phyloP scores from a whole-genome alignment of 164 flowering plant genomes.

The Protea cynaroides region DNA sequence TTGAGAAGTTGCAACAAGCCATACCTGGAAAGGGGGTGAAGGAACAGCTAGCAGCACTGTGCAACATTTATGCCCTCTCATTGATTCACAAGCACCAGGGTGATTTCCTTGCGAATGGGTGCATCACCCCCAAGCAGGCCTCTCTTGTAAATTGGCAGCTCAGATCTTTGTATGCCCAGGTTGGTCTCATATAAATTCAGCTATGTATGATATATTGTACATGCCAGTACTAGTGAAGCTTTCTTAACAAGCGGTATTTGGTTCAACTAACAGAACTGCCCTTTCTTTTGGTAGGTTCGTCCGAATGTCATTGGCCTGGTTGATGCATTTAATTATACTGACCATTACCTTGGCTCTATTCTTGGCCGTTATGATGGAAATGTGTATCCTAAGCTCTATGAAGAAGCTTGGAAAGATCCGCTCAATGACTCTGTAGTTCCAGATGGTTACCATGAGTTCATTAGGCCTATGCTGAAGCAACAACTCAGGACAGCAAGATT shows the following conservation, averaged over 20 bases:
- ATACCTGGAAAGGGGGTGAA: constrained; percentile 87
- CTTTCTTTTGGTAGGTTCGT: constrained; percentile 46
- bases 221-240: not conserved
- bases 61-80: constrained; percentile 59
- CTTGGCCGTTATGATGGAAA: constrained; percentile 96
- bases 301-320: constrained; percentile 93
- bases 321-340: constrained; percentile 92
- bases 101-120: constrained; percentile 75
- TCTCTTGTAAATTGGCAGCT: constrained; percentile 82
- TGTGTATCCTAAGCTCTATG: constrained; percentile 92
- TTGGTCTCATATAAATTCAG: constrained; percentile 13
- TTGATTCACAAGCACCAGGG: constrained; percentile 74
- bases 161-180: constrained; percentile 72
- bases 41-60: constrained; percentile 53
- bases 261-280: not conserved
- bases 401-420: constrained; percentile 93
- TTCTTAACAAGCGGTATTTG: not conserved
- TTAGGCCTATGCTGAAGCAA: constrained; percentile 79
- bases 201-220: not conserved
- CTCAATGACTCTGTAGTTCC: constrained; percentile 79
- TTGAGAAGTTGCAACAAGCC: constrained; percentile 72
- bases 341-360: constrained; percentile 83
- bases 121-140: constrained; percentile 77
- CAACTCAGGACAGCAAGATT: constrained; percentile 63
- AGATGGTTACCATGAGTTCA: constrained; percentile 78